Conservation (phyloP, 768 basidiomycete genomes). For the Tylopilus vinaceipallidus region DNA sequence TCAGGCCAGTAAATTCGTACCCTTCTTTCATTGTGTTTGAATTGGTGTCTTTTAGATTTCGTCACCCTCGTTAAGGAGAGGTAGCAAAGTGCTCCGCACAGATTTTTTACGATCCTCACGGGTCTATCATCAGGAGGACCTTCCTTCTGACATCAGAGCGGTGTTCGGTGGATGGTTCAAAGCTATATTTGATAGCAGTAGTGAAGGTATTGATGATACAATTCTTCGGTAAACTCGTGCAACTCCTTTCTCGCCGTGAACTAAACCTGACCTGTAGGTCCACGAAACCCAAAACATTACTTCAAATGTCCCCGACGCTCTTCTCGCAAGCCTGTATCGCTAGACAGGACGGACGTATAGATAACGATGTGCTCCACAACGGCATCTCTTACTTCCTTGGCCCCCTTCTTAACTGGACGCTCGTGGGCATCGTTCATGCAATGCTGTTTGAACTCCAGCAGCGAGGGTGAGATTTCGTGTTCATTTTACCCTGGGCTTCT, state of each 20-base stretch:
- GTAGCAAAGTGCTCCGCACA: slow-evolving; percentile 45
- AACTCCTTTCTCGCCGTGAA: not conserved
- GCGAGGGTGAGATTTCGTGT: slow-evolving; percentile 41
- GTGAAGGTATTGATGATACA: slow-evolving; percentile 82
- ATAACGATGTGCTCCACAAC: slow-evolving; percentile 65
- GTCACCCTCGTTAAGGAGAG: slow-evolving; percentile 43
- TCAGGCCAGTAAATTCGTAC: slow-evolving; percentile 41
- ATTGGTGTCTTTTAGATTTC: slow-evolving; percentile 44
- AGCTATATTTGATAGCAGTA: slow-evolving; percentile 71
- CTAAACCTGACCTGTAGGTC: slow-evolving; percentile 43
- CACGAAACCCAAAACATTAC: slow-evolving; percentile 64
- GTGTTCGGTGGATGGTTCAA: slow-evolving; percentile 67
- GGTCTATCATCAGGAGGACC: slow-evolving; percentile 39
- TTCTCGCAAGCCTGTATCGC: slow-evolving; percentile 60
- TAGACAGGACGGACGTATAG: slow-evolving; percentile 52
- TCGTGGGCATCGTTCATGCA: slow-evolving; percentile 67
- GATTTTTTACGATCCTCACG: slow-evolving; percentile 51
- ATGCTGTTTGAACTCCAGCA: slow-evolving; percentile 60
- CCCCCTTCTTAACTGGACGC: slow-evolving; percentile 74
- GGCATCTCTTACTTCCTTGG: slow-evolving; percentile 77
- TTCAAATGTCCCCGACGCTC: slow-evolving; percentile 65
- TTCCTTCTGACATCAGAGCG: slow-evolving; percentile 41
- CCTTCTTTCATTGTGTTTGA: not conserved
- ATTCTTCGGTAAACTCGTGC: slow-evolving; percentile 52
- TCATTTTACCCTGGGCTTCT: not conserved